A percentile compares a stretch with the other conserved stretches of the same genome.
phyloP scores from a whole-genome alignment of 2,329 filamentous ascomycete genomes.

The Chalara sp. region DNA sequence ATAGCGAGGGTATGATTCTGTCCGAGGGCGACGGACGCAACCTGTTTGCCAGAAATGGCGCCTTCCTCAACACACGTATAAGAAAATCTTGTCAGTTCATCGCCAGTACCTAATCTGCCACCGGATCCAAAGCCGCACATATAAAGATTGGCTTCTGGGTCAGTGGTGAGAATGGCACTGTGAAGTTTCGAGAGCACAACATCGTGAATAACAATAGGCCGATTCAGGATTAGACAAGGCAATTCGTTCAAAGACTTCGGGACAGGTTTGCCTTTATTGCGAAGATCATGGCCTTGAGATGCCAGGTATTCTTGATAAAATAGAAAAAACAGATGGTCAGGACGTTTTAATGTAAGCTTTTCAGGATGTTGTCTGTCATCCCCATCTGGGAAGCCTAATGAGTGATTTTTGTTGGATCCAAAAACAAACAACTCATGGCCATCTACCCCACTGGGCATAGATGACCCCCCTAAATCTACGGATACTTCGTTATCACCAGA shows the following conservation, averaged over 20 bases:
- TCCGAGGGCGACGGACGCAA: conserved; percentile 74
- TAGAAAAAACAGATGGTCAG: conserved; percentile 66
- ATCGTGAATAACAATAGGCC: conserved; percentile 70
- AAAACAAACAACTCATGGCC: conserved; percentile 91
- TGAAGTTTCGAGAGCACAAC: conserved; percentile 87
- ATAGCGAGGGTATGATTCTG: conserved; percentile 88
- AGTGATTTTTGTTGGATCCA: conserved; percentile 93
- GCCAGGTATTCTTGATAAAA: conserved; percentile 66
- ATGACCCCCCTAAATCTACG: background rate
- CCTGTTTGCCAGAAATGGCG: conserved; percentile 63
- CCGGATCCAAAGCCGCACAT: conserved; percentile 88
- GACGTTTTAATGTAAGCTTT: conserved; percentile 67
- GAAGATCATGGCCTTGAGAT: conserved; percentile 13
- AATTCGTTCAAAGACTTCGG: conserved; percentile 42
- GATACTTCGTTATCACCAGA: conserved; percentile 39
- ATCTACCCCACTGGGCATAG: conserved; percentile 27
- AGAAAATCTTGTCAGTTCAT: conserved; percentile 82
- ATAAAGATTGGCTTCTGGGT: conserved; percentile 85
- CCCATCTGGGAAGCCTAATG: conserved; percentile 88
- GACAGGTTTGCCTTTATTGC: conserved; percentile 11
- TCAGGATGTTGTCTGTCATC: conserved; percentile 94
- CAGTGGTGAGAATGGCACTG: conserved; percentile 79
- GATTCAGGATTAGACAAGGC: conserved; percentile 65
- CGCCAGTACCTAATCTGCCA: conserved; percentile 80
- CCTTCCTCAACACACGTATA: conserved; percentile 78